Base-by-base conservation (phyloP, 164 flowering plant species). In the Umbilicus rupestris region DNA sequence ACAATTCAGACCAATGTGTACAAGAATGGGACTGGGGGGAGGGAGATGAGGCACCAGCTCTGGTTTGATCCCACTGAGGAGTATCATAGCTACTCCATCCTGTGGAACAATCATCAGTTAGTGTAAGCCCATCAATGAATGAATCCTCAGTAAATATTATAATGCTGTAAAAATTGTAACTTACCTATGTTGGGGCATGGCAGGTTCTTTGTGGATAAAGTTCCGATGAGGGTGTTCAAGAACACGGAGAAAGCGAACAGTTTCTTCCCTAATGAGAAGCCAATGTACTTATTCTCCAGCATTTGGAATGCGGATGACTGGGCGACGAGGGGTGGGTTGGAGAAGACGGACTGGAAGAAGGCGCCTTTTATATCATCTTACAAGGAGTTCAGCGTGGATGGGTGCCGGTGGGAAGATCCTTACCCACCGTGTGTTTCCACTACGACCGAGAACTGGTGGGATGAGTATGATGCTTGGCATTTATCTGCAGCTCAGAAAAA, bases 301-400 rank as follows among this genome's bases (percentile, higher is more conserved):
- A 90, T 93, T 29, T 93, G 98, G 98, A 87, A 93, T 50, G 98
- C 98, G 0, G 97, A 93, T 22, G 94, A 87, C 39, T 93, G 98
- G 96, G 98, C 96, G 0, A 92, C 98, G n/a, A 80, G 97, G 42
- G 97, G 98, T 5, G 98, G 98, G 0, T 80, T 90, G 2, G 98
- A 89, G 82, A 90, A 94, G 78, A 90, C 96, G 2, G 82, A 93
- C 71, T 93, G 98, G 98, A 86, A 76, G 42, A 81, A 78, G n/a
- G 87, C 90, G 2, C 96, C 97, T n/a, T 94, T 90, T 41, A 91
- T 94, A 45, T 94, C 98, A 0, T 78, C 96, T 3, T 94, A 89
- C 78, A 83, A 75, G 77, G 96, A 94, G 37, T 91, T 86, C 81
- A 82, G 68, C 8, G 91, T 80, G 0, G 97, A 94, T 29, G 96